Base-by-base conservation (phyloP, 2,329 filamentous ascomycete genomes). In the Cyphellophora europaea region DNA sequence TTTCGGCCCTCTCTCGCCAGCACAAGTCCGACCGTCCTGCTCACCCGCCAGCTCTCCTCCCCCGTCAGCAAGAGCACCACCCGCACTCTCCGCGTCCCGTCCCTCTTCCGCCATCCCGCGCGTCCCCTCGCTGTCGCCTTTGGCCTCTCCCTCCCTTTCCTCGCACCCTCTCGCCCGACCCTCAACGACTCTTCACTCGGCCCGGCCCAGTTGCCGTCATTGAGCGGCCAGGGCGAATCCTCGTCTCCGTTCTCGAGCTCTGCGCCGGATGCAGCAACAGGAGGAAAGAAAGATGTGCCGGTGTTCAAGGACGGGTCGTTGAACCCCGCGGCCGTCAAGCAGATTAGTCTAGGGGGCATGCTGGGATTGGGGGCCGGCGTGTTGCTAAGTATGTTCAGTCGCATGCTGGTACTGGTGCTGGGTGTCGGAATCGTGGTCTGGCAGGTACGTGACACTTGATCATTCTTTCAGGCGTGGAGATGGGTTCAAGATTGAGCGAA, bases 331-430 rank as follows among this genome's bases (percentile, higher is more conserved):
- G 46, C 53, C 21, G 60, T 65, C 49, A 57, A 58, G 11, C 62
- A 67, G 47, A 53, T 66, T 30, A 65, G 61, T 43, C 30, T 66
- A 36, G 63, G 63, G 1, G 63, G 62, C 40, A 58, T 66, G 6
- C 42, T 66, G 30, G 63, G 63, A 2, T 42, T 67, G 13, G 55
- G 62, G 5, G 54, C 55, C 3, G 63, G 63, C 2, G 48, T 66
- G 32, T 55, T 62, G 11, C 37, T 67, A 43, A 53, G 62, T 33
- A 59, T 61, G 14, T 66, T 67, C 40, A 65, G 60, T 13, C 57
- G 53, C 35, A 60, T 54, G 12, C 44, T 67, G 48, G 60, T 62
- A 6, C 56, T 67, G 33, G 37, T 64, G 19, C 37, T 66, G 18
- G 63, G 63, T 2, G 48, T 65, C 48, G 59, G 58, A 1, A 53